These are phyloP conservation scores for Trametopsis cervina DNA, from an alignment of 768 basidiomycete genomes.

Conservation along the genomic window DNA sequence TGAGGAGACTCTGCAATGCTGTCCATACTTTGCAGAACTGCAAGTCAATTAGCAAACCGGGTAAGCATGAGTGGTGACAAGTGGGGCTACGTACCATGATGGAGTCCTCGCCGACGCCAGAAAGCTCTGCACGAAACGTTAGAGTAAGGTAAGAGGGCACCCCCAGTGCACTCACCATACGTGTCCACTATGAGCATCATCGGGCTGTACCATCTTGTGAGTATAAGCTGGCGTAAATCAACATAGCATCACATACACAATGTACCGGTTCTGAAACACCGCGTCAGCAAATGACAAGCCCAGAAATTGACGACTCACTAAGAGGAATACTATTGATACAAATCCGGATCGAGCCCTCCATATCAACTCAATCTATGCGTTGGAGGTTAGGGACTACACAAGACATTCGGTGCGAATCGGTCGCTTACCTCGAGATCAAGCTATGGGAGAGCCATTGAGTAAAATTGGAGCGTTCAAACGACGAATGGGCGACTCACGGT, in stretches of 20 bases:
- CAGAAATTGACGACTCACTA: conserved; percentile 14
- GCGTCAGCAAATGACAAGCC: no score
- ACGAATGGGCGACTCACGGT: conserved; percentile 14
- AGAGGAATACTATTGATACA: conserved; percentile 21
- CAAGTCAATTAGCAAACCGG: neutral
- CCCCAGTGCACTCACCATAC: conserved; percentile 16
- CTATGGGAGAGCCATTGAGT: conserved; percentile 6
- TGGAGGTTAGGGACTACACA: neutral
- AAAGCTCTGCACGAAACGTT: conserved; percentile 11
- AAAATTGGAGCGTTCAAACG: neutral
- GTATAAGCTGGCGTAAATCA: no score
- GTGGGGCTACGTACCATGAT: conserved; percentile 7
- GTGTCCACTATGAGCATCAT: conserved; percentile 19
- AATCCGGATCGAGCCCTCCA: conserved; percentile 19
- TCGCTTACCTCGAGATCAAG: conserved; percentile 19
- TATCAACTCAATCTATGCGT: conserved; percentile 16
- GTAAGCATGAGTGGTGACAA: neutral
- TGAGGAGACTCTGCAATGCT: conserved; percentile 19
- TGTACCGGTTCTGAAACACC: conserved; percentile 20
- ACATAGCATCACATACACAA: conserved; percentile 17
- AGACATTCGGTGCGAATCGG: neutral
- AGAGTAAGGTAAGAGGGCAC: neutral
- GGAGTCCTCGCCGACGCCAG: conserved; percentile 13
- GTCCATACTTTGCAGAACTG: conserved; percentile 24
- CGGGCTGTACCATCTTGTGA: conserved; percentile 11